Conservation (phyloP, 2,329 filamentous ascomycete species). For the Cercospora sp. region DNA sequence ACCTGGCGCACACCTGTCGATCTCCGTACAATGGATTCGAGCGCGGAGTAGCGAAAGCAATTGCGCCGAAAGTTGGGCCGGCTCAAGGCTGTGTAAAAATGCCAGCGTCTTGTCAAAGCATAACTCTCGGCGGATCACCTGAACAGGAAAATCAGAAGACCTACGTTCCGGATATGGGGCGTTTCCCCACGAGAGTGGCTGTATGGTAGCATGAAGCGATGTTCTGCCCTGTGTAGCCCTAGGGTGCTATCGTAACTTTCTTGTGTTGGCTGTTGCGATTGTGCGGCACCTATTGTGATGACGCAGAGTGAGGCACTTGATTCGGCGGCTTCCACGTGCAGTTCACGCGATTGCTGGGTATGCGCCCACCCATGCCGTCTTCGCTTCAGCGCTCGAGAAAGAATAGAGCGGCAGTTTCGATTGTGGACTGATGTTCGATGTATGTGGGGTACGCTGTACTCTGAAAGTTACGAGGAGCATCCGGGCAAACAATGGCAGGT, state of each 20-base stretch:
- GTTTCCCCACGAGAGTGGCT: neutral
- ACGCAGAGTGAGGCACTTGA: neutral
- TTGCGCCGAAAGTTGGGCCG: neutral
- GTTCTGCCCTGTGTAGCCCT: neutral
- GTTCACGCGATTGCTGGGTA: neutral
- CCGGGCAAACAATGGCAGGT: neutral
- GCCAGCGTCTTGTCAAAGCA: neutral
- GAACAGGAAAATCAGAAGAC: neutral
- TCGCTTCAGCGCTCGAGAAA: neutral
- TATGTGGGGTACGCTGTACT: neutral
- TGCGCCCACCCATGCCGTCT: neutral
- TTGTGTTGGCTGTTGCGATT: neutral
- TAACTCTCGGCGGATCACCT: neutral
- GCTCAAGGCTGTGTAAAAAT: neutral
- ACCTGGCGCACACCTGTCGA: neutral
- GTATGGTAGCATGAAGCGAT: neutral
- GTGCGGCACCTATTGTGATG: neutral
- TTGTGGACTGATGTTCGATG: neutral
- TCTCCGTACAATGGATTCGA: neutral
- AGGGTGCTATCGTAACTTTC: neutral
- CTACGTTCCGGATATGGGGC: neutral
- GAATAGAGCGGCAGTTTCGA: neutral
- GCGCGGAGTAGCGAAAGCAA: neutral
- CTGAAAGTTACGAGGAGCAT: neutral
- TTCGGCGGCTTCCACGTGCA: neutral